A percentile compares a stretch with the other conserved stretches of the same genome.
These are phyloP conservation scores for Gossypium schwendimanii DNA, from an alignment of 441 rosid species.

Conservation along the genomic window DNA sequence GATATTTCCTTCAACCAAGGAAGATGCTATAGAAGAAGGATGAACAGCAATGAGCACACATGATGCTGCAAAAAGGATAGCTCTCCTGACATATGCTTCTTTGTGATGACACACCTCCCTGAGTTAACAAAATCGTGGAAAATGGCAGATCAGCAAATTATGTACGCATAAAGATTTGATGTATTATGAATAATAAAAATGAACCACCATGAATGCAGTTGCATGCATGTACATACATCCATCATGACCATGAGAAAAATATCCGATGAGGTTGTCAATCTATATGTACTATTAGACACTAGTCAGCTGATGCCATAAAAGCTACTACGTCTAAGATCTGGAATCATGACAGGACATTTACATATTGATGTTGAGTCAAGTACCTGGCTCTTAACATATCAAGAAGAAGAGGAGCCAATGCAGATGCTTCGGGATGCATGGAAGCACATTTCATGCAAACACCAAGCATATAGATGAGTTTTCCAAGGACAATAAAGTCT, in stretches of 20 bases:
- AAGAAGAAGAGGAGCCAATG: conserved; percentile 67
- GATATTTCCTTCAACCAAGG: conserved; percentile 62
- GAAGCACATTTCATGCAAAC: conserved; percentile 81
- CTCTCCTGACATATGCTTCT: conserved; percentile 89
- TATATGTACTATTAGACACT: neutral
- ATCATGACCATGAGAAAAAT: neutral
- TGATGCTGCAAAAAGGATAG: conserved; percentile 85
- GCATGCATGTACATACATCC: neutral
- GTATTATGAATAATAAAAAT: neutral
- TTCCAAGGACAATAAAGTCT: conserved; percentile 90
- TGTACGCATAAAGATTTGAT: neutral
- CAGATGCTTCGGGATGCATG: conserved; percentile 95
- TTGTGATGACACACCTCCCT: conserved; percentile 81
- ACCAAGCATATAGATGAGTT: conserved; percentile 90
- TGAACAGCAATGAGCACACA: conserved; percentile 72
- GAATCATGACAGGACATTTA: neutral
- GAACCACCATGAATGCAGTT: neutral
- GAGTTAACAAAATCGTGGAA: conserved; percentile 19
- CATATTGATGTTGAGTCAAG: neutral
- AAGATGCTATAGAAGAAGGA: conserved; percentile 69
- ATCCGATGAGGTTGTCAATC: neutral
- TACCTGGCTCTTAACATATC: conserved; percentile 88
- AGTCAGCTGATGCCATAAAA: neutral
- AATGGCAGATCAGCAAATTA: neutral
- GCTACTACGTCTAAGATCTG: conserved; percentile 9